Evolutionary conservation across 169 alveolate species (phyloP).

Genomic region (Cryptosporidium meleagridis): DNA sequence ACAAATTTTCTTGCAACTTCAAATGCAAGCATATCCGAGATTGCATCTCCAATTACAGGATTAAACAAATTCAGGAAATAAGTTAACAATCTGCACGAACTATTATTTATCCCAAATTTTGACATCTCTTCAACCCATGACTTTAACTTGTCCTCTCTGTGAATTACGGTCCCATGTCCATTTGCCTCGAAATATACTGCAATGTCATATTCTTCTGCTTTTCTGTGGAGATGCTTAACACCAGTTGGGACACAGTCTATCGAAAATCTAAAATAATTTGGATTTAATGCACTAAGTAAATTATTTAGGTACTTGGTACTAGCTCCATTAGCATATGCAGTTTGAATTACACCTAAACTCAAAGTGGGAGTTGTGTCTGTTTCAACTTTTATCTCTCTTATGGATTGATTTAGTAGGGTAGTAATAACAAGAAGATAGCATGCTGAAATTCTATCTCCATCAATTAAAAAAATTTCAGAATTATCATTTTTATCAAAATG

Average conservation of each 20-base stretch:
- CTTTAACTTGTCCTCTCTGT: slow-evolving; percentile 75
- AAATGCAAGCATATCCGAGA: slow-evolving; percentile 84
- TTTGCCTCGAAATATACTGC: slow-evolving; percentile 92
- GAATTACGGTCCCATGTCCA: slow-evolving; percentile 91
- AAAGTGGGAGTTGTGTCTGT: slow-evolving; percentile 15
- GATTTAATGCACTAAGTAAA: slow-evolving; percentile 51
- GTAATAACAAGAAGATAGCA: slow-evolving; percentile 58
- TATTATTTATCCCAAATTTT: slow-evolving; percentile 53
- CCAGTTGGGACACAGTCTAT: slow-evolving; percentile 85
- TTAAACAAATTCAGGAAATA: slow-evolving; percentile 78
- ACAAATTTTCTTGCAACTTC: slow-evolving; percentile 81
- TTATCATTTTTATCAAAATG: not conserved
- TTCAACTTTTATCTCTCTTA: not conserved
- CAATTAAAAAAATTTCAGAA: slow-evolving; percentile 64
- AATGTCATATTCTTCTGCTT: slow-evolving; percentile 85
- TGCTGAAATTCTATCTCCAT: slow-evolving; percentile 80
- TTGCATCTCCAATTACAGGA: slow-evolving; percentile 89
- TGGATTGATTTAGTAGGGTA: not conserved
- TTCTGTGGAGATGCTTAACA: slow-evolving; percentile 87
- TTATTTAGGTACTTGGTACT: slow-evolving; percentile 77
- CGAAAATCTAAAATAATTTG: slow-evolving; percentile 10
- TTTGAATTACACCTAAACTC: slow-evolving; percentile 85
- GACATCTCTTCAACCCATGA: slow-evolving; percentile 79
- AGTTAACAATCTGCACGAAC: not conserved
- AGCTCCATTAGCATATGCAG: slow-evolving; percentile 91